Conservation (phyloP, 176 grass and related monocot genomes). For the Rhynchospora breviuscula region DNA sequence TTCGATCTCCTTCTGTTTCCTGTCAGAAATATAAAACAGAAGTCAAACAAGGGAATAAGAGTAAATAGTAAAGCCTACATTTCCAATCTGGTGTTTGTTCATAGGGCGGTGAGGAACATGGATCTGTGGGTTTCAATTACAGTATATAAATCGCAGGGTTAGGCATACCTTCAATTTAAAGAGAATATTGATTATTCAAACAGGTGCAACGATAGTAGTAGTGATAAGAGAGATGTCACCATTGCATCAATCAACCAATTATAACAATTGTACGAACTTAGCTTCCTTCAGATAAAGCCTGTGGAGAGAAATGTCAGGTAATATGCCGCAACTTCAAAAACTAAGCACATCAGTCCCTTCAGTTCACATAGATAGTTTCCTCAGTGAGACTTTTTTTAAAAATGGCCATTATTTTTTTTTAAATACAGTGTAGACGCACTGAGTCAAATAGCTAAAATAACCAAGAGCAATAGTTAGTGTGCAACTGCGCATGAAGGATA, state of each 20-base stretch:
- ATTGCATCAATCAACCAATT: conserved; percentile 95
- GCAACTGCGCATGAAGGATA: not conserved
- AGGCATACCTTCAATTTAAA: conserved; percentile 99
- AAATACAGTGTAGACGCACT: not conserved
- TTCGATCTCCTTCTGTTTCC: conserved; percentile 96
- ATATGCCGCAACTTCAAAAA: conserved; percentile 79
- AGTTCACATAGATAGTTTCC: not conserved
- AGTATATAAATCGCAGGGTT: conserved; percentile 10
- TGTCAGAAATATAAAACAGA: conserved; percentile 29
- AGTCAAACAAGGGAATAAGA: conserved; percentile 39
- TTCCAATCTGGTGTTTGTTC: not conserved
- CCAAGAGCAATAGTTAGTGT: not conserved
- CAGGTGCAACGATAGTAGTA: conserved; percentile 69
- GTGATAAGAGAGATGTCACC: conserved; percentile 93
- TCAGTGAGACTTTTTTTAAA: not conserved
- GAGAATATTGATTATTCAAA: conserved; percentile 72
- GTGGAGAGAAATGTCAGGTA: conserved; percentile 99
- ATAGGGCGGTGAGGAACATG: not conserved
- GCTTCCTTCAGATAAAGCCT: conserved; percentile 91
- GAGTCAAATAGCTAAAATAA: conserved; percentile 6
- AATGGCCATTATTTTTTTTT: conserved; percentile 1
- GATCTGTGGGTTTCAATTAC: conserved; percentile 11
- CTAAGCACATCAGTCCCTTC: conserved; percentile 49
- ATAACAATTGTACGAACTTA: conserved; percentile 73
- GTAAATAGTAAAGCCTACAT: not conserved